Evolutionary conservation across 139 green algal species (phyloP).

Genomic region (Micromonas commoda): DNA sequence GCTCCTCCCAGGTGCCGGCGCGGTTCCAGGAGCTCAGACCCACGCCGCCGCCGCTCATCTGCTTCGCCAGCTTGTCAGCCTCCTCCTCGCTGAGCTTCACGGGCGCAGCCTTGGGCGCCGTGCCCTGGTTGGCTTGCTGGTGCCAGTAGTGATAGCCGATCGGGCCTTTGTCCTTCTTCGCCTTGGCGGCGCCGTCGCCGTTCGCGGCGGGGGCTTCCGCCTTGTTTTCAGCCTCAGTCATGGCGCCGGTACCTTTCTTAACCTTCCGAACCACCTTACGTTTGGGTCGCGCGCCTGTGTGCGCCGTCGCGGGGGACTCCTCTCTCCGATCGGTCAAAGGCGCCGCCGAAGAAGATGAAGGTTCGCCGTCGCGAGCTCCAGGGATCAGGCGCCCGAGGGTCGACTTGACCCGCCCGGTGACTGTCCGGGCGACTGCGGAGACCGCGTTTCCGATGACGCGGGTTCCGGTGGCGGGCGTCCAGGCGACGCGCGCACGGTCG

Average conservation of each 20-base stretch:
- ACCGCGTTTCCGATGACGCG: not conserved
- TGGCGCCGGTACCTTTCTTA: not conserved
- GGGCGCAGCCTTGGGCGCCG: not conserved
- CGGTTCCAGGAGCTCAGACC: not conserved
- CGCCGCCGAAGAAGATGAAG: not conserved
- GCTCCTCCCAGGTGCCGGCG: constrained; percentile 16
- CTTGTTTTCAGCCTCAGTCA: not conserved
- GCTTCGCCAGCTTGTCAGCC: not conserved
- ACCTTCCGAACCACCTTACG: not conserved
- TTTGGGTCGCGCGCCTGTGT: not conserved
- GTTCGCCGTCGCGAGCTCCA: not conserved
- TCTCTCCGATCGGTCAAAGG: not conserved
- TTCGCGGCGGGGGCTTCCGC: not conserved
- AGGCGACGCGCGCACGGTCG: too few relatives aligned
- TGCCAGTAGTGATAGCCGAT: constrained; percentile 16
- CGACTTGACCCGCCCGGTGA: not conserved
- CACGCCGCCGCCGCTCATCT: not conserved
- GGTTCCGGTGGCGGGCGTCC: too few relatives aligned
- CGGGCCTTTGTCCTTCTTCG: constrained; percentile 7
- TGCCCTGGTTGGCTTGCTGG: not conserved
- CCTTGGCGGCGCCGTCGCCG: not conserved
- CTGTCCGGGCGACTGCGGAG: not conserved
- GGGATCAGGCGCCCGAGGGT: not conserved
- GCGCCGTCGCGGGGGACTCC: not conserved
- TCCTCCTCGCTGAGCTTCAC: constrained; percentile 3